Evolutionary conservation across 1,284 basidiomycete species (phyloP).

Genomic region (Malassezia globosa): DNA sequence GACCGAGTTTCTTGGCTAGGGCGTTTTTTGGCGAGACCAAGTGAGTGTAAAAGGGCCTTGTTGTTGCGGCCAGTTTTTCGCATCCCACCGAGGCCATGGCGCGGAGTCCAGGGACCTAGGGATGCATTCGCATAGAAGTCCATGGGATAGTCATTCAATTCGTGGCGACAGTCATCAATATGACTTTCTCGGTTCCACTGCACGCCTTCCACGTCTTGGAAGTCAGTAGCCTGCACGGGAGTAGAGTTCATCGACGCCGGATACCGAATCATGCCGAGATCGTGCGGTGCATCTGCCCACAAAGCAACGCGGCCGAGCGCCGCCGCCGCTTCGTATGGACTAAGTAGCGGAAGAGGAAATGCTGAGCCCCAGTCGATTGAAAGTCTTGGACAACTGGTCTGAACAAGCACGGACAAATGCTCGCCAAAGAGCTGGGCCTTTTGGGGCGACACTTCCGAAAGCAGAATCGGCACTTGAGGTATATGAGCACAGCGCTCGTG

Average conservation of each 20-base stretch:
- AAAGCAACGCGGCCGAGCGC: constrained; percentile 62
- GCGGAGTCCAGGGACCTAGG: constrained; percentile 51
- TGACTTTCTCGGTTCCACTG: too few species aligned
- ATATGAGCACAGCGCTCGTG: constrained; percentile 23
- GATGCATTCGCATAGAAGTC: constrained; percentile 78
- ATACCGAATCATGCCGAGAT: constrained; percentile 47
- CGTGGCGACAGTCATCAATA: too few species aligned
- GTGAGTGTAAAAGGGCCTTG: constrained; percentile 27
- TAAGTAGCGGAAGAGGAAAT: constrained; percentile 76
- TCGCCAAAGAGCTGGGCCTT: constrained; percentile 72
- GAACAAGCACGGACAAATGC: constrained; percentile 74
- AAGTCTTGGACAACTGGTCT: constrained; percentile 86
- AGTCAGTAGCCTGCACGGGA: neutral
- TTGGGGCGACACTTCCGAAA: constrained; percentile 88
- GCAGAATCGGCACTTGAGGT: constrained; percentile 73
- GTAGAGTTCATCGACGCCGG: constrained; percentile 12
- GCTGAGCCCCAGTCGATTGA: constrained; percentile 86
- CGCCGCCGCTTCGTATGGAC: constrained; percentile 85
- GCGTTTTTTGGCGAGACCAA: constrained; percentile 6
- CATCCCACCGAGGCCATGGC: constrained; percentile 39
- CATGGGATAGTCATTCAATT: constrained; percentile 67
- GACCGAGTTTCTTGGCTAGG: too few species aligned
- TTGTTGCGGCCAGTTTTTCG: constrained; percentile 30
- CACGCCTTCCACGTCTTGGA: neutral
- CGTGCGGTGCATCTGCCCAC: constrained; percentile 50